Evolutionary conservation across 140 eudicot genomes (phyloP).

Genomic region (Artemisia princeps): DNA sequence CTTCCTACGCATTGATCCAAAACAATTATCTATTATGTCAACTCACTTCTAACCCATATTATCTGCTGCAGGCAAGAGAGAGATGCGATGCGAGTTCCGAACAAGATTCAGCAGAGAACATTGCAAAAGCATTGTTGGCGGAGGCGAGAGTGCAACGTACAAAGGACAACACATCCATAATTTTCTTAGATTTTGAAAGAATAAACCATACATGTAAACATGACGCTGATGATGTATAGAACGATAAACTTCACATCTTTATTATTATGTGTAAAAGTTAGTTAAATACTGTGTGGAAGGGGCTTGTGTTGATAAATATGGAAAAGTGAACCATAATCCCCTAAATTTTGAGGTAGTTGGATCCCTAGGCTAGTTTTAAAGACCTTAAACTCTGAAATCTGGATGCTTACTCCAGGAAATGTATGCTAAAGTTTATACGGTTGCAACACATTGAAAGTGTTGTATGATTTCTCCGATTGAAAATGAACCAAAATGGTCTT

Average conservation of each 20-base stretch:
- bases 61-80: constrained; percentile 47
- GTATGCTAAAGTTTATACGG: not conserved
- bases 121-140: constrained; percentile 58
- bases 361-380: not conserved
- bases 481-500: no score
- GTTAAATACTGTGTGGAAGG: constrained; percentile 12
- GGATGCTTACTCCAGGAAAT: not conserved
- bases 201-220: constrained; percentile 31
- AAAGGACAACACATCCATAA: constrained; percentile 88
- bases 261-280: constrained; percentile 24
- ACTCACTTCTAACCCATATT: not conserved
- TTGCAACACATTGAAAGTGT: no score
- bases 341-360: constrained; percentile 12
- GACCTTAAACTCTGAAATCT: not conserved
- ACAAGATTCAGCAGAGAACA: constrained; percentile 51
- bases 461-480: no score
- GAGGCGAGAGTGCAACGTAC: constrained; percentile 88
- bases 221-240: constrained; percentile 28
- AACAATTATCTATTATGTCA: not conserved
- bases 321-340: constrained; percentile 20
- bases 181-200: constrained; percentile 64
- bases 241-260: constrained; percentile 19
- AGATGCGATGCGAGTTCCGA: constrained; percentile 11
- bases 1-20: not conserved
- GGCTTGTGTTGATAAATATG: constrained; percentile 18